These are phyloP conservation scores for Cryptococcus sp. DNA, from an alignment of 1,284 basidiomycete genomes.

Conservation along the genomic window DNA sequence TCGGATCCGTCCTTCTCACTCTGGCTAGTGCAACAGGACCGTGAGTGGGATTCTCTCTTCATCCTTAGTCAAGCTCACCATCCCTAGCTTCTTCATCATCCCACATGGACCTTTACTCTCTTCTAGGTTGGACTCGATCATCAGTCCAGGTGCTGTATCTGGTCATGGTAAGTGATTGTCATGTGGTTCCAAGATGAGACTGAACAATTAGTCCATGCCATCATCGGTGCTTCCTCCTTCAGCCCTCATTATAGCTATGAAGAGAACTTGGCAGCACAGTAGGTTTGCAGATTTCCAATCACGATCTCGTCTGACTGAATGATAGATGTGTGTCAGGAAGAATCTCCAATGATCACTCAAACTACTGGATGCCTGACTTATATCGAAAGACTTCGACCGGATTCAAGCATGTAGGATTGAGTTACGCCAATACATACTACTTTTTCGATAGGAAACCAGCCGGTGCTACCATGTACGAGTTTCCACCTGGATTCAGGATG, in stretches of 20 bases:
- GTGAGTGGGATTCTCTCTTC: background rate
- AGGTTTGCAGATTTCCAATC: background rate
- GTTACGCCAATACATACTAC: slow-evolving; percentile 15
- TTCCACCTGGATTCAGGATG: slow-evolving; percentile 26
- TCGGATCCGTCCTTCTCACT: too few species aligned
- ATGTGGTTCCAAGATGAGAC: background rate
- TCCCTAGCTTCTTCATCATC: slow-evolving; percentile 9
- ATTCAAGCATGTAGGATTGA: slow-evolving; percentile 12
- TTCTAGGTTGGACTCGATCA: slow-evolving; percentile 10
- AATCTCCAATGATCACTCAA: slow-evolving; percentile 16
- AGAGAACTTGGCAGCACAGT: slow-evolving; percentile 3
- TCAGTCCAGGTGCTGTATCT: slow-evolving; percentile 16
- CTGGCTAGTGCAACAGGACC: too few species aligned
- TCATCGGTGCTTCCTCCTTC: slow-evolving; percentile 15
- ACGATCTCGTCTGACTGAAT: background rate
- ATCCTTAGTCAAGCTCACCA: background rate
- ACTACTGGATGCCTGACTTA: slow-evolving; percentile 27
- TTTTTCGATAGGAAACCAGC: background rate
- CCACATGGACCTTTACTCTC: slow-evolving; percentile 5
- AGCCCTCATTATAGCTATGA: slow-evolving; percentile 11
- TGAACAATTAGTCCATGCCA: slow-evolving; percentile 9
- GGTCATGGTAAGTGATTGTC: slow-evolving; percentile 15
- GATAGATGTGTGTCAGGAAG: slow-evolving; percentile 22
- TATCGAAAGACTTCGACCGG: slow-evolving; percentile 15
- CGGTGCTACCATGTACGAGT: slow-evolving; percentile 19